These are phyloP conservation scores for Ogataea hybrid DNA, from an alignment of 1,139 yeast species.

Conservation along the genomic window DNA sequence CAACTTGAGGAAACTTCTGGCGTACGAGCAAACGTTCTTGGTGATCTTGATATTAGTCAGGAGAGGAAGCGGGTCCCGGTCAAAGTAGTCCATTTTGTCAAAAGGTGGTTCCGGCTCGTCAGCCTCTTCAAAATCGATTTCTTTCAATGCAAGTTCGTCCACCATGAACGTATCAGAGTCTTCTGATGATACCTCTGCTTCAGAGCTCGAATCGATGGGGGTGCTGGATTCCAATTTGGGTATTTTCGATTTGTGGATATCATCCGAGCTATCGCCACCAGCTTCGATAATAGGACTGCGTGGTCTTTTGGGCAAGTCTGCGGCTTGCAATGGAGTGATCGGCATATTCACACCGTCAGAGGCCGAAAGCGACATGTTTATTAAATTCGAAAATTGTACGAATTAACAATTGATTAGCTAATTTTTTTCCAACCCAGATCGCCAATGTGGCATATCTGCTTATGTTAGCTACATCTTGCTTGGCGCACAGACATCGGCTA, in stretches of 20 bases:
- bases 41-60: constrained; percentile 28
- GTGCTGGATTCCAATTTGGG: constrained; percentile 3
- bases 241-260: background rate
- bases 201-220: background rate
- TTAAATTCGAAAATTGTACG: background rate
- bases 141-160: constrained; percentile 7
- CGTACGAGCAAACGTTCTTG: constrained; percentile 43
- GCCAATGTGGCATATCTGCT: background rate
- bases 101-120: constrained; percentile 6
- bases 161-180: background rate
- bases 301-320: background rate
- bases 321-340: background rate
- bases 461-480: background rate
- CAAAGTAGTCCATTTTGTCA: constrained; percentile 12
- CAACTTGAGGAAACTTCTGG: constrained; percentile 58
- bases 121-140: constrained; percentile 1
- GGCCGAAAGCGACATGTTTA: constrained; percentile 4
- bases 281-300: background rate
- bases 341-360: constrained; percentile 2
- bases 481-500: no score
- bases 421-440: background rate
- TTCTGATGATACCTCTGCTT: constrained; percentile 2
- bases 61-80: constrained; percentile 19
- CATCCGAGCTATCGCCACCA: background rate
- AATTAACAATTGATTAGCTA: background rate